Percentiles rank a stretch among this genome's conserved stretches.
Evolutionary conservation across 106 monocot species (phyloP).

Genomic region (Allium fistulosum): DNA sequence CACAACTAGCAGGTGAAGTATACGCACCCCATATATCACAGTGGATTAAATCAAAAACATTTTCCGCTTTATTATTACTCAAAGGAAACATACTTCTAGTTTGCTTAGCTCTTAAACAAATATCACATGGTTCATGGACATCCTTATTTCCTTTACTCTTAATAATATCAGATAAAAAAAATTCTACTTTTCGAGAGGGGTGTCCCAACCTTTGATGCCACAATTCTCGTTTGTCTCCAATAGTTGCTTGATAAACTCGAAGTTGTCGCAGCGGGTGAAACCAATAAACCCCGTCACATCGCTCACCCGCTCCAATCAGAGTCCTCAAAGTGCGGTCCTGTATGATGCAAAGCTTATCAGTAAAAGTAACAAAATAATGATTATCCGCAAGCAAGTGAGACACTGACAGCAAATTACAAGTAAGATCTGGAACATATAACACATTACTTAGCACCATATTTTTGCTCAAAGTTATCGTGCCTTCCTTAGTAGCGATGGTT

Average conservation of each 20-base stretch:
- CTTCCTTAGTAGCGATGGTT: neutral
- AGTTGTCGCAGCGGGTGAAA: neutral
- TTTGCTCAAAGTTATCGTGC: neutral
- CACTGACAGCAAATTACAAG: neutral
- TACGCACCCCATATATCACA: neutral
- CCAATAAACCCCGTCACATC: neutral
- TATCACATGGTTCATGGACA: neutral
- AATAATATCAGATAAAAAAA: neutral
- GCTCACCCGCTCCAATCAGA: slow-evolving; percentile 1
- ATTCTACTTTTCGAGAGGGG: neutral
- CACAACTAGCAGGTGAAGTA: neutral
- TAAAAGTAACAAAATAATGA: neutral
- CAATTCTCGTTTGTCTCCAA: neutral
- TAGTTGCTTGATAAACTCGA: neutral
- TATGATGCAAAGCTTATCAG: neutral
- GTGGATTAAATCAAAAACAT: neutral
- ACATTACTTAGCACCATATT: neutral
- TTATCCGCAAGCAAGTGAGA: neutral
- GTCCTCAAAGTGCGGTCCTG: neutral
- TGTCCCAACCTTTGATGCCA: neutral
- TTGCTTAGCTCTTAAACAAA: neutral
- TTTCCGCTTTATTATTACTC: neutral
- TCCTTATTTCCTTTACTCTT: too few relatives aligned
- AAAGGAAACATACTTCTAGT: neutral
- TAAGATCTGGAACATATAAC: neutral